phyloP scores from a whole-genome alignment of 352 stramenopile genomes.

The Globisporangium acanthophoron region DNA sequence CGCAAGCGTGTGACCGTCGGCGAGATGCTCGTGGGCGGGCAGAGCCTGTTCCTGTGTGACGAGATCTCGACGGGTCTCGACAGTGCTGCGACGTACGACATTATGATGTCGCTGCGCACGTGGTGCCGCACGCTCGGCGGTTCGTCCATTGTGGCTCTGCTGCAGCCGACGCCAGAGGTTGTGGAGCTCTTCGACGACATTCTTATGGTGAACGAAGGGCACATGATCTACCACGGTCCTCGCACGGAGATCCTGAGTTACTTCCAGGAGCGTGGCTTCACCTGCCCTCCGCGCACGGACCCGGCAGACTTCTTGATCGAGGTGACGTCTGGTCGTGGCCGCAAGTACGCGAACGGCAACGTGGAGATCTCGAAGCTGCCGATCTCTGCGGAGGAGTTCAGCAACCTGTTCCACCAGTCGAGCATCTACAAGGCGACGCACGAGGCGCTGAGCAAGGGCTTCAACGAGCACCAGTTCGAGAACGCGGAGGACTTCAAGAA shows the following conservation, averaged over 20 bases:
- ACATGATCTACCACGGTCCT: conserved; percentile 91
- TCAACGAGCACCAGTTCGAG: conserved; percentile 55
- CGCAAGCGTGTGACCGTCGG: conserved; percentile 79
- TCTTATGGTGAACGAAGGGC: conserved; percentile 90
- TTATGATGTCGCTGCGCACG: conserved; percentile 57
- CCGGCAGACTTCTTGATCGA: conserved; percentile 70
- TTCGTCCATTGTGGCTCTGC: conserved; percentile 31
- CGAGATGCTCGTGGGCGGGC: conserved; percentile 20
- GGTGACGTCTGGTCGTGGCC: conserved; percentile 48
- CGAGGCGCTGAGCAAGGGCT: conserved; percentile 40
- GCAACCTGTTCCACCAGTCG: conserved; percentile 47
- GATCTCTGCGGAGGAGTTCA: conserved; percentile 40
- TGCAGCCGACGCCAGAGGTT: conserved; percentile 86
- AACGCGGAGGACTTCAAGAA: conserved; percentile 55
- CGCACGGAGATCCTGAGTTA: conserved; percentile 67
- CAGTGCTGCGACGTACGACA: conserved; percentile 83
- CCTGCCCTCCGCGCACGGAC: conserved; percentile 52
- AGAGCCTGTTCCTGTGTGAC: conserved; percentile 76
- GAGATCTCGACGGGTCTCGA: conserved; percentile 72
- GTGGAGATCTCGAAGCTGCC: conserved; percentile 21
- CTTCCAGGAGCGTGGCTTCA: conserved; percentile 78
- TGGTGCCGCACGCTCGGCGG: conserved; percentile 22
- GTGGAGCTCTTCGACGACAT: conserved; percentile 95
- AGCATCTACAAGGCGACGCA: conserved; percentile 48
- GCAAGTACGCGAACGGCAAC: conserved; percentile 27